These are phyloP conservation scores for Cymodocea nodosa DNA, from an alignment of 116 monocot species.

Conservation along the genomic window DNA sequence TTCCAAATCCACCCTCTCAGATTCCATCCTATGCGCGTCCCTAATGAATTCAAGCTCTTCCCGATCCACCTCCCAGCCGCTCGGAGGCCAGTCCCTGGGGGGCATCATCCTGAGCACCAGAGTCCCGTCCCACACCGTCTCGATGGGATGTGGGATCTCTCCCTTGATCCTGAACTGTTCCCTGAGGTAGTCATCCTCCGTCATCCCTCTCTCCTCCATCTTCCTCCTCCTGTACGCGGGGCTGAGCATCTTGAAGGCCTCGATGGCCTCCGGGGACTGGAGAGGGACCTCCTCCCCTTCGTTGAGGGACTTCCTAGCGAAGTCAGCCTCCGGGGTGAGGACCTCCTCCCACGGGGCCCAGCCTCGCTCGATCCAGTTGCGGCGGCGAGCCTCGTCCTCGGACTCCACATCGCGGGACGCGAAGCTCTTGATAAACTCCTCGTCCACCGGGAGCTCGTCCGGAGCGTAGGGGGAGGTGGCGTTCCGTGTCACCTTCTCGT, in stretches of 20 bases:
- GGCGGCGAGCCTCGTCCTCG: slow-evolving; percentile 69
- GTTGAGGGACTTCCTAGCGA: slow-evolving; percentile 84
- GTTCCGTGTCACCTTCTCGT: neutral
- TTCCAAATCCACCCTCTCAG: slow-evolving; percentile 42
- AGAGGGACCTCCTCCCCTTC: slow-evolving; percentile 90
- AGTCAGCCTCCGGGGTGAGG: slow-evolving; percentile 77
- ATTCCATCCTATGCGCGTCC: slow-evolving; percentile 49
- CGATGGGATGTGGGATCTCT: slow-evolving; percentile 56
- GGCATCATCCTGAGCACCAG: slow-evolving; percentile 53
- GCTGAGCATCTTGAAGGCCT: slow-evolving; percentile 80
- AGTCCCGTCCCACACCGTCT: slow-evolving; percentile 60
- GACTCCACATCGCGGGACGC: slow-evolving; percentile 37
- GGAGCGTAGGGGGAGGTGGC: slow-evolving; percentile 27
- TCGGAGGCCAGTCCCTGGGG: slow-evolving; percentile 91
- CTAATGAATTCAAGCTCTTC: slow-evolving; percentile 73
- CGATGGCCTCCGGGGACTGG: slow-evolving; percentile 65
- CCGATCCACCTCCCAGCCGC: slow-evolving; percentile 76
- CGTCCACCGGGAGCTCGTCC: slow-evolving; percentile 71
- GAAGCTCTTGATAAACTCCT: slow-evolving; percentile 47
- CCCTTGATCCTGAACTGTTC: slow-evolving; percentile 55
- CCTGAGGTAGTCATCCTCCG: slow-evolving; percentile 46
- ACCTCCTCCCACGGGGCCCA: slow-evolving; percentile 99
- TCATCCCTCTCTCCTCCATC: slow-evolving; percentile 60
- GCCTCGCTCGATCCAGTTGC: slow-evolving; percentile 75
- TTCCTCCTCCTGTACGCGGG: slow-evolving; percentile 69